Percentiles rank a stretch among this genome's conserved stretches.
Conservation (phyloP, 768 basidiomycete species). For the Suillus decipiens region DNA sequence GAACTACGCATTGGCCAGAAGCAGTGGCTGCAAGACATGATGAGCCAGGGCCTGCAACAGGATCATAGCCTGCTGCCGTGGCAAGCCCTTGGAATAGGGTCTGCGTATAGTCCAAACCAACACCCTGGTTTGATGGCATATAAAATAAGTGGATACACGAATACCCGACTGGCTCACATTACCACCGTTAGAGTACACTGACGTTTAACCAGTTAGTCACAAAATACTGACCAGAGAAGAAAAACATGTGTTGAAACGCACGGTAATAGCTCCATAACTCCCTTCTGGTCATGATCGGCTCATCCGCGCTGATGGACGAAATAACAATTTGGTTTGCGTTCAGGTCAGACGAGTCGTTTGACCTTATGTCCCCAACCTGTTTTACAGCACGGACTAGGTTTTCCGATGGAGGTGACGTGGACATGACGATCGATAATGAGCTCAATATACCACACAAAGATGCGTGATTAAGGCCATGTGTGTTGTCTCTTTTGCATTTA, state of each 20-base stretch:
- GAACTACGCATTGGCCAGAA: slow-evolving; percentile 76
- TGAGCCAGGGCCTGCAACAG: slow-evolving; percentile 66
- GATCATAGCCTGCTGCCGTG: slow-evolving; percentile 73
- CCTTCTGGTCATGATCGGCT: slow-evolving; percentile 68
- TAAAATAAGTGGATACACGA: not conserved
- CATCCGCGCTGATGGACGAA: slow-evolving; percentile 46
- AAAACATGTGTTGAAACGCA: slow-evolving; percentile 33
- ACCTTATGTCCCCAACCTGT: slow-evolving; percentile 13
- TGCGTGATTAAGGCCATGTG: not conserved
- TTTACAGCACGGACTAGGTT: slow-evolving; percentile 8
- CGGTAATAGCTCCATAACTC: slow-evolving; percentile 84
- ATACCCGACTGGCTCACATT: slow-evolving; percentile 46
- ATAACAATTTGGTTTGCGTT: slow-evolving; percentile 32
- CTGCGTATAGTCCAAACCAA: slow-evolving; percentile 69
- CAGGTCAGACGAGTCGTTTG: slow-evolving; percentile 7
- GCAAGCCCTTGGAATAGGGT: slow-evolving; percentile 76
- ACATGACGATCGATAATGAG: slow-evolving; percentile 16
- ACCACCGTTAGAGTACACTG: slow-evolving; percentile 83
- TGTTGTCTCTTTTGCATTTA: not conserved
- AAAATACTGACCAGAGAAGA: not conserved
- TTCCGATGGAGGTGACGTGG: slow-evolving; percentile 11
- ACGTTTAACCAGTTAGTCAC: not conserved
- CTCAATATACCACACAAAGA: not conserved
- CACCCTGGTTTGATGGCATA: slow-evolving; percentile 46
- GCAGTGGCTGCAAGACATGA: slow-evolving; percentile 57